These are phyloP conservation scores for Globisporangium splendens DNA, from an alignment of 352 stramenopile genomes.

Conservation along the genomic window DNA sequence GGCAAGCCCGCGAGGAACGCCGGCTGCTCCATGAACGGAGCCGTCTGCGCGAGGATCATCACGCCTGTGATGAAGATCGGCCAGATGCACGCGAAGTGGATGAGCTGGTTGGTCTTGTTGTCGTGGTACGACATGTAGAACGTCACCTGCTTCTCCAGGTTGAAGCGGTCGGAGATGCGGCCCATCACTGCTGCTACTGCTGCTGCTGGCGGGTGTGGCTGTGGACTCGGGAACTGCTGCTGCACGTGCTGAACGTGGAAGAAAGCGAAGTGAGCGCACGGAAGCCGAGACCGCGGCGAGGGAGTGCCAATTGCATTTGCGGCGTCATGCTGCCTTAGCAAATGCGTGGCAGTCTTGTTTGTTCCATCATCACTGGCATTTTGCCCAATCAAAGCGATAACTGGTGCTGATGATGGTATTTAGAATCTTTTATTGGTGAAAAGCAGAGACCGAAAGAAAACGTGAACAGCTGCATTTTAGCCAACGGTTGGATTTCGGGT, in stretches of 20 bases:
- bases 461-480: no score
- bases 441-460: no score
- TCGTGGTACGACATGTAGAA: conserved; percentile 69
- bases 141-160: conserved; percentile 56
- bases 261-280: conserved; percentile 4
- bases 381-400: no score
- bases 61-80: conserved; percentile 51
- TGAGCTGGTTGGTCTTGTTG: conserved; percentile 54
- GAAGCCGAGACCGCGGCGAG: no score
- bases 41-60: conserved; percentile 33
- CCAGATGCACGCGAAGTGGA: conserved; percentile 68
- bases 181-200: conserved; percentile 10
- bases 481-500: no score
- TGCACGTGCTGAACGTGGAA: neutral
- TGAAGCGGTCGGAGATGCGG: conserved; percentile 38
- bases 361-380: no score
- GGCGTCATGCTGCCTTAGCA: no score
- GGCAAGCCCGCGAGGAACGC: conserved; percentile 20
- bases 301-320: no score
- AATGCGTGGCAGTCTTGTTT: no score
- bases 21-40: conserved; percentile 19
- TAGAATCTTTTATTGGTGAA: no score
- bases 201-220: neutral
- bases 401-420: no score
- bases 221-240: neutral